Conservation (phyloP, 202 grass and related monocot species). For the Musa balbisiana region DNA sequence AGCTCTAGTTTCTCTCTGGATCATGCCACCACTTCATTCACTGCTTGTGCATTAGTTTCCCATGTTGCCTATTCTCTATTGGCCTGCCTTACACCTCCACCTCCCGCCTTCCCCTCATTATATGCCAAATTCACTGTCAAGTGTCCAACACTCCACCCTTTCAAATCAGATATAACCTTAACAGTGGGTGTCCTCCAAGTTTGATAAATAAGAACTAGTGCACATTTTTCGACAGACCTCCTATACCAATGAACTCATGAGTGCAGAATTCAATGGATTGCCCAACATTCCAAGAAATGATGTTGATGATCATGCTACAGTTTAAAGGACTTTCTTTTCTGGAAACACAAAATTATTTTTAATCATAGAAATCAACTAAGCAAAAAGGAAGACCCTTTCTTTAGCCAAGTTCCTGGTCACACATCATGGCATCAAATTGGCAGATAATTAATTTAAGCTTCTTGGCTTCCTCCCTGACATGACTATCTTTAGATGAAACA, state of each 20-base stretch:
- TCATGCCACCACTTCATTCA: too few relatives aligned
- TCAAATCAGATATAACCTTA: neutral
- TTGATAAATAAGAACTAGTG: neutral
- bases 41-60: neutral
- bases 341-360: neutral
- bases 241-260: neutral
- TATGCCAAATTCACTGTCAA: neutral
- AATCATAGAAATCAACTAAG: neutral
- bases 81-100: too few relatives aligned
- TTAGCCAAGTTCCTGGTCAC: neutral
- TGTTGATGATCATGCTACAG: neutral
- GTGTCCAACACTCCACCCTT: neutral
- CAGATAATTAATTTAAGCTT: too few relatives aligned
- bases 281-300: neutral
- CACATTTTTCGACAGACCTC: neutral
- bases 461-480: too few relatives aligned
- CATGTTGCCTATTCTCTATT: neutral
- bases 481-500: too few relatives aligned
- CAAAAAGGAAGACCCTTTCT: neutral
- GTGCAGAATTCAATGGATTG: neutral
- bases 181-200: neutral
- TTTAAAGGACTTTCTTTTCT: neutral
- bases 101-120: neutral
- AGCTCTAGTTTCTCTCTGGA: too few relatives aligned
- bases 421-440: neutral